These are phyloP conservation scores for Salix arbutifolia DNA, from an alignment of 345 rosid genomes.

Conservation along the genomic window DNA sequence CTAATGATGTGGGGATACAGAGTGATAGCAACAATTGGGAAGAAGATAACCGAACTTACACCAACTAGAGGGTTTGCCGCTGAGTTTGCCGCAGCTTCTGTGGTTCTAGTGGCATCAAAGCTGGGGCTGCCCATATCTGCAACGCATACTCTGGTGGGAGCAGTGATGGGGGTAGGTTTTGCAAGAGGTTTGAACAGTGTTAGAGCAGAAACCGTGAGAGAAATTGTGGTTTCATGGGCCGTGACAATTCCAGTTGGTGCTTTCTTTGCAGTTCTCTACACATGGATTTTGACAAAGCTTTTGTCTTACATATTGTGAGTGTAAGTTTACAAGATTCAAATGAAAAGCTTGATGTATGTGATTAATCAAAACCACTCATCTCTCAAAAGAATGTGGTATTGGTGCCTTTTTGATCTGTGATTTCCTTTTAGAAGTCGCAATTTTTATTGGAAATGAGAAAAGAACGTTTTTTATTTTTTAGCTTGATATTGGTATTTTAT, in stretches of 20 bases:
- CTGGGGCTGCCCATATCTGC: constrained; percentile 86
- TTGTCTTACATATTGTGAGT: constrained; percentile 56
- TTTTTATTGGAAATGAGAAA: background rate
- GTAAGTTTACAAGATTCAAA: constrained; percentile 14
- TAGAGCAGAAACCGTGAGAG: constrained; percentile 82
- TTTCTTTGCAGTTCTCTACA: constrained; percentile 65
- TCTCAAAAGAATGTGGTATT: constrained; percentile 8
- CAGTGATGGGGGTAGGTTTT: constrained; percentile 98
- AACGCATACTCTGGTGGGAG: constrained; percentile 89
- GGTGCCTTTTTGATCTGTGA: constrained; percentile 17
- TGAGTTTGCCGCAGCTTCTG: constrained; percentile 93
- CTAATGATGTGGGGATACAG: constrained; percentile 85
- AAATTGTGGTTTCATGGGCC: constrained; percentile 83
- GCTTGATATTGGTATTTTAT: background rate
- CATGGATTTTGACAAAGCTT: constrained; percentile 84
- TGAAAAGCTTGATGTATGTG: constrained; percentile 21
- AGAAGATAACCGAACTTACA: constrained; percentile 90
- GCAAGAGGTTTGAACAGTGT: constrained; percentile 91
- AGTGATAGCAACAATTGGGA: constrained; percentile 93
- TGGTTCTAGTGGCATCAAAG: constrained; percentile 84
- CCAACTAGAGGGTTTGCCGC: constrained; percentile 98
- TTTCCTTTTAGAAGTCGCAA: constrained; percentile 27
- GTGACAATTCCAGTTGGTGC: constrained; percentile 95
- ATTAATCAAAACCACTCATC: constrained; percentile 22
- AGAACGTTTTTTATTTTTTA: background rate